Evolutionary conservation across 768 basidiomycete genomes (phyloP), one percentile per base, ranked within the genome.

Genomic region (Podaxis sp.): DNA sequence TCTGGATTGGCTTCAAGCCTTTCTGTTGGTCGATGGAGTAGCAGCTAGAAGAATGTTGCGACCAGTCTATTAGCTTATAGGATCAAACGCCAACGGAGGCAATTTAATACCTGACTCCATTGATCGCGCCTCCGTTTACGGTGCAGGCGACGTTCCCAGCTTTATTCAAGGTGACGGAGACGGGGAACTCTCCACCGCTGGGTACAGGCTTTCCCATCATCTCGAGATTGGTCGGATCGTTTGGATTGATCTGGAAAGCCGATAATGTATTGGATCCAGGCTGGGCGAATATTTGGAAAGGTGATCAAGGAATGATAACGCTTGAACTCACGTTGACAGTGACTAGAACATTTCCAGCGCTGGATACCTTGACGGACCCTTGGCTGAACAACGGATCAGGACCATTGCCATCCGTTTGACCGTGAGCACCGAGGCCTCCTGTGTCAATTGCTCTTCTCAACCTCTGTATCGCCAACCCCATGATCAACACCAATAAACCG

Each of bases 101-200:
- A 77, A 73, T 66, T 38, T 5, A 28, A 21, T 53, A 53, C 59
- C 40, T 75, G 59, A 81, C 77, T 42, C 78, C 76, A 63, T 80
- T 80, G 36, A 76, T 63, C 13, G 67, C 68, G 13, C 80, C 80
- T 28, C 79, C 76, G 66, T 81, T 82, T 35, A 80, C 70, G 2
- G 73, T 71, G 62, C 78, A 79, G 27, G 76, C 69, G 55, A 66
- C 70, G 18, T 16, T 53, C 2, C 71, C 73, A 10, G 64, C 71
- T 42, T 69, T 66, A 60, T 75, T 76, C 57, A 77, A 69, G 9
- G 76, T 73, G 7, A 79, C 64, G 0, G 80, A 79, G 59, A 83
- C 70, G 14, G 82, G 81, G 73, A 82, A 83, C 56, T 84, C 78
- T 14, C 82, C 81, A 3, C 75, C 78, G 13, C 72, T 75, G 16